Percentiles rank a stretch among this genome's conserved stretches.
These are phyloP conservation scores for Geosiphon pyriformis DNA, from an alignment of 192 early-diverging fungal genomes.

Conservation along the genomic window DNA sequence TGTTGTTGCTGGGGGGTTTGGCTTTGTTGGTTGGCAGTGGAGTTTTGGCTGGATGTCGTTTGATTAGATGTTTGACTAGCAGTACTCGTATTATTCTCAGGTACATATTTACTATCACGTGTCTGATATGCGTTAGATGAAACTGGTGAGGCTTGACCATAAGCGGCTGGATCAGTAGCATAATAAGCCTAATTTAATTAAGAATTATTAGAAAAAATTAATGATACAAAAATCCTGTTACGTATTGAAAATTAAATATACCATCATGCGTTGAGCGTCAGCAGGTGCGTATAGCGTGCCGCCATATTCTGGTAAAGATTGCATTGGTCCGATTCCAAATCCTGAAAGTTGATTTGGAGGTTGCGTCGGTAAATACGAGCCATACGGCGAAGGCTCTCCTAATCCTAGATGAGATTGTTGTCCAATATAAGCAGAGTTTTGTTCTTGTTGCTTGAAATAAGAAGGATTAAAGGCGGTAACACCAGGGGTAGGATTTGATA, in stretches of 20 bases:
- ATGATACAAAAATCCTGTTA: not conserved
- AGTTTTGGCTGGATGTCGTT: slow-evolving; percentile 34
- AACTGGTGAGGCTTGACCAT: slow-evolving; percentile 51
- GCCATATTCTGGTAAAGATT: slow-evolving; percentile 46
- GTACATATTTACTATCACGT: slow-evolving; percentile 48
- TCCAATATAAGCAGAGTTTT: slow-evolving; percentile 50
- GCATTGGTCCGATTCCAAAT: slow-evolving; percentile 53
- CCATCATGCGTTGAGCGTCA: slow-evolving; percentile 65
- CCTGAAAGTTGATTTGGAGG: slow-evolving; percentile 42
- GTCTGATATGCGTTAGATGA: slow-evolving; percentile 47
- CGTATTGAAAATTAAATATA: slow-evolving; percentile 40
- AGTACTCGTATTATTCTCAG: slow-evolving; percentile 31
- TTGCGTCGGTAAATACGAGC: slow-evolving; percentile 45
- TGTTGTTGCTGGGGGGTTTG: slow-evolving; percentile 47
- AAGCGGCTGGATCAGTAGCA: slow-evolving; percentile 45
- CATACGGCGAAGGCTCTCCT: slow-evolving; percentile 49
- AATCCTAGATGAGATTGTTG: slow-evolving; percentile 42
- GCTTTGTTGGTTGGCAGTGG: slow-evolving; percentile 40
- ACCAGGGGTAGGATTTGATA: slow-evolving; percentile 18
- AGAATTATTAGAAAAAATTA: slow-evolving; percentile 1
- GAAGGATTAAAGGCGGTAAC: slow-evolving; percentile 15
- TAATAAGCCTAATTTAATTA: slow-evolving; percentile 32
- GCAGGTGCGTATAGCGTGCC: slow-evolving; percentile 56
- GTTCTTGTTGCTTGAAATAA: slow-evolving; percentile 23
- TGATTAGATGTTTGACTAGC: slow-evolving; percentile 34